These are phyloP conservation scores for Microstegium vimineum DNA, from an alignment of 176 grass and related monocot species.

Conservation along the genomic window DNA sequence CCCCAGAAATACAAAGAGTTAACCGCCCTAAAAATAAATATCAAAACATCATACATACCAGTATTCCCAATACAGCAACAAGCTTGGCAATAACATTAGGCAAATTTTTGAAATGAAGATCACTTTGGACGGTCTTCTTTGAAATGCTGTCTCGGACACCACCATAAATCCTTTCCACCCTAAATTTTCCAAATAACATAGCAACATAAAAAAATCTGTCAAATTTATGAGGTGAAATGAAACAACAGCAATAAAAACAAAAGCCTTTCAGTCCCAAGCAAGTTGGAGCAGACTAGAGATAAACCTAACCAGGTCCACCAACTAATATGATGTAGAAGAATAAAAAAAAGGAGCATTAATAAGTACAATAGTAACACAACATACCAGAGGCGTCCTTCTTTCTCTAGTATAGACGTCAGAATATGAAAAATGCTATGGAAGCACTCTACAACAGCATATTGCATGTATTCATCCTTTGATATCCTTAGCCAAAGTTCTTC, in stretches of 20 bases:
- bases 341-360: neutral
- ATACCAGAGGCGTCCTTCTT: constrained; percentile 77
- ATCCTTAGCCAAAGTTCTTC: constrained; percentile 83
- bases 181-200: constrained; percentile 35
- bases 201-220: neutral
- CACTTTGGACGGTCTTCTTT: constrained; percentile 34
- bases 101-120: constrained; percentile 52
- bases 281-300: neutral
- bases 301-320: neutral
- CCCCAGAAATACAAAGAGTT: neutral
- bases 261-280: neutral
- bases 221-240: neutral
- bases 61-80: constrained; percentile 70
- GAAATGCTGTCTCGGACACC: constrained; percentile 54
- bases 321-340: neutral
- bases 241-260: neutral
- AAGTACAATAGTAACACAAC: neutral
- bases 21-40: neutral
- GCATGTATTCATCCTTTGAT: constrained; percentile 83
- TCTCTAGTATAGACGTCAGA: constrained; percentile 67
- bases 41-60: constrained; percentile 42
- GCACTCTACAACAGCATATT: constrained; percentile 83
- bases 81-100: constrained; percentile 73
- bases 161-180: constrained; percentile 70
- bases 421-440: constrained; percentile 61